A percentile compares a stretch with the other conserved stretches of the same genome.
Evolutionary conservation across 106 monocot species (phyloP).

Genomic region (Dioscorea zingiberensis): DNA sequence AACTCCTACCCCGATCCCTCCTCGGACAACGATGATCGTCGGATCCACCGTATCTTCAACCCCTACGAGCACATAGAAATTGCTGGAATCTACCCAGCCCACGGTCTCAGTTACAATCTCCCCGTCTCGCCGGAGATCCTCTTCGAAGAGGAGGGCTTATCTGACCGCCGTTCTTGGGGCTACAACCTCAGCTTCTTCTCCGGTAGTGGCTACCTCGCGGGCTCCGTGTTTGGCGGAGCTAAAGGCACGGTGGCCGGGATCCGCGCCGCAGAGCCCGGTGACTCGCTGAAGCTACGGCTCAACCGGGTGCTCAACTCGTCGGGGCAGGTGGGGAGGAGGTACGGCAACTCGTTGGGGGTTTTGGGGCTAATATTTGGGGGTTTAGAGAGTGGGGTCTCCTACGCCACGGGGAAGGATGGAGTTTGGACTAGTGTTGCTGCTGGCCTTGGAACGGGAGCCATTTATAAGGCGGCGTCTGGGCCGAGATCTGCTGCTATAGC

Average conservation of each 20-base stretch:
- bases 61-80: constrained; percentile 9
- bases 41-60: constrained; percentile 13
- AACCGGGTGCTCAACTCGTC: constrained; percentile 14
- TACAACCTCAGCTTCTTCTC: constrained; percentile 9
- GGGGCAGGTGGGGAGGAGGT: constrained; percentile 1
- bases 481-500: constrained; percentile 11
- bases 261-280: constrained; percentile 12
- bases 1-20: background rate
- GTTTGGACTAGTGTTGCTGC: background rate
- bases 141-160: constrained; percentile 9
- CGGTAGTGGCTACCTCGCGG: constrained; percentile 9
- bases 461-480: constrained; percentile 6
- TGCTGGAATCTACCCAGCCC: background rate
- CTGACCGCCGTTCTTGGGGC: constrained; percentile 8
- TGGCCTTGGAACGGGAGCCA: background rate
- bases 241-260: background rate
- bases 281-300: constrained; percentile 13
- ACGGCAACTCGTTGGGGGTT: constrained; percentile 6
- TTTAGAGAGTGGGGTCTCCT: constrained; percentile 4
- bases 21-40: background rate
- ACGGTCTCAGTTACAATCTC: constrained; percentile 19
- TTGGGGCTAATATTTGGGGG: constrained; percentile 5
- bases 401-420: background rate
- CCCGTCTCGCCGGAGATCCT: constrained; percentile 26
- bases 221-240: constrained; percentile 5